Percentiles rank a stretch among this genome's conserved stretches.
These are phyloP conservation scores for Acacia concinna DNA, from an alignment of 331 rosid genomes.

Conservation along the genomic window DNA sequence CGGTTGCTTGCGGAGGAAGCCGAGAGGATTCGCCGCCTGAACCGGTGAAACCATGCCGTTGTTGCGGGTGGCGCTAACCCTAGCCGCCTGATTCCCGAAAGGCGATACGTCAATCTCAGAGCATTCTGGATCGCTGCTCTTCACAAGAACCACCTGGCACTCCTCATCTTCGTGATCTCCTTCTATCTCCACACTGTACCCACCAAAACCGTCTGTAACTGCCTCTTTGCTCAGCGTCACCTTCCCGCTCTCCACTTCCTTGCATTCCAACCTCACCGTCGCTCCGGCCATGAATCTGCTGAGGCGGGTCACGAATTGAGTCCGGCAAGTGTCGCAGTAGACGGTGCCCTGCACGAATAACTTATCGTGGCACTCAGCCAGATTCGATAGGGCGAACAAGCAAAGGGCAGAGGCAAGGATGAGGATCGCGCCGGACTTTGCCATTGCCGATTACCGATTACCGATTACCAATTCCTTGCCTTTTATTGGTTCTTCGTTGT, in stretches of 20 bases:
- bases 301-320: constrained; percentile 58
- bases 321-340: constrained; percentile 86
- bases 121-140: constrained; percentile 51
- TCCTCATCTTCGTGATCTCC: constrained; percentile 79
- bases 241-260: background rate
- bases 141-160: constrained; percentile 49
- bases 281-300: constrained; percentile 48
- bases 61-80: constrained; percentile 57
- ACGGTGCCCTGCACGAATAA: constrained; percentile 61
- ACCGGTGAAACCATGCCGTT: constrained; percentile 51
- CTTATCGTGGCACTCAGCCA: background rate
- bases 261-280: background rate
- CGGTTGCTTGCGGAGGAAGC: constrained; percentile 48
- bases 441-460: constrained; percentile 47
- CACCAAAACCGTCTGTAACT: constrained; percentile 41
- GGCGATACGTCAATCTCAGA: constrained; percentile 28
- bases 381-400: constrained; percentile 48
- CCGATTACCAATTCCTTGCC: background rate
- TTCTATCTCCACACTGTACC: constrained; percentile 48
- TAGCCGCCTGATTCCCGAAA: constrained; percentile 42
- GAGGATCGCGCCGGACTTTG: constrained; percentile 41
- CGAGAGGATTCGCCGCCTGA: constrained; percentile 75
- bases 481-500: background rate
- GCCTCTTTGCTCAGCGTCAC: constrained; percentile 47
- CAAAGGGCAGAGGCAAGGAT: constrained; percentile 54